Conservation (phyloP, 768 basidiomycete genomes). For the Mycena belliarum region DNA sequence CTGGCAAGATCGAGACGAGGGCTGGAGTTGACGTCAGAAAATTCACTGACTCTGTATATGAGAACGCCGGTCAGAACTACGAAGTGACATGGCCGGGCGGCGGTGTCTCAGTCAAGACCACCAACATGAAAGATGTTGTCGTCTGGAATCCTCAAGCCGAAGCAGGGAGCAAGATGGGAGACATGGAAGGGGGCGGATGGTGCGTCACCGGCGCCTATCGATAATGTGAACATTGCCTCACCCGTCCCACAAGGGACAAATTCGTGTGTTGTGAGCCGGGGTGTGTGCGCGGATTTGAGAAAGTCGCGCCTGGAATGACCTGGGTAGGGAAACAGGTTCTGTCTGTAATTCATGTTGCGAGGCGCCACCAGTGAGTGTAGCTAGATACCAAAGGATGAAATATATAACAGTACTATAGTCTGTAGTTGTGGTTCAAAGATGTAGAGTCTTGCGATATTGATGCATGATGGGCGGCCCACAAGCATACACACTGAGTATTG, state of each 20-base stretch:
- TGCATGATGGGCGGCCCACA: no score
- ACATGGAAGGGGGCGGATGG: conserved; percentile 93
- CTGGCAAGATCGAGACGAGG: conserved; percentile 59
- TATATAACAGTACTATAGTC: conserved; percentile 13
- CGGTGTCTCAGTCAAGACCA: conserved; percentile 51
- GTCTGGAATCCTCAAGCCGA: conserved; percentile 90
- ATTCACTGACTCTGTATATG: conserved; percentile 79
- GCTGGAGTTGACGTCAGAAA: conserved; percentile 63
- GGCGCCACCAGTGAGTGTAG: conserved; percentile 26
- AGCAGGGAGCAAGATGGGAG: conserved; percentile 70
- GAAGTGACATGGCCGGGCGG: conserved; percentile 61
- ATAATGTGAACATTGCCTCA: background rate
- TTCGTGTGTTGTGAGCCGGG: conserved; percentile 95
- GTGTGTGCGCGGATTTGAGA: conserved; percentile 70
- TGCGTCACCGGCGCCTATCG: conserved; percentile 32
- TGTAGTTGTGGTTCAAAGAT: background rate
- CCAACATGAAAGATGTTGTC: conserved; percentile 77
- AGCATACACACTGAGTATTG: no score
- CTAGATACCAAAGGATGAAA: background rate
- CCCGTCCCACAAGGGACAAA: conserved; percentile 53
- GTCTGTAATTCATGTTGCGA: conserved; percentile 39
- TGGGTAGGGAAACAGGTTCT: conserved; percentile 82
- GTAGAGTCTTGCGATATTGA: background rate
- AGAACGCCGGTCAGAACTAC: conserved; percentile 58
- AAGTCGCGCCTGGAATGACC: conserved; percentile 59